These are phyloP conservation scores for Umbelopsis isabellina DNA, from an alignment of 192 early-diverging fungal genomes.

Conservation along the genomic window DNA sequence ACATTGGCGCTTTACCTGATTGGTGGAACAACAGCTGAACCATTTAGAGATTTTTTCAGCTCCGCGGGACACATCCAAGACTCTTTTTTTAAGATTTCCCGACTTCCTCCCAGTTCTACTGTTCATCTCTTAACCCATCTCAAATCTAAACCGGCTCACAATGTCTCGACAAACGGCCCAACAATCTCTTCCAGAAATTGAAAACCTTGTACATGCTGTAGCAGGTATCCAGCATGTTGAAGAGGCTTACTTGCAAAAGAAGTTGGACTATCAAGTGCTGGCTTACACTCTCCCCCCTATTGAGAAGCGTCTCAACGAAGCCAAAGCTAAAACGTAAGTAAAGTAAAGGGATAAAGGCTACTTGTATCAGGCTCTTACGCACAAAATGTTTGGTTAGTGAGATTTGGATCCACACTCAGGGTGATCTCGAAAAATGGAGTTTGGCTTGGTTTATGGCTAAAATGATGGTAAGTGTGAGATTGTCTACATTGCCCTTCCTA, in stretches of 20 bases:
- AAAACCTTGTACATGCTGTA: slow-evolving; percentile 32
- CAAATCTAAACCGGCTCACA: not conserved
- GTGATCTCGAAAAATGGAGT: slow-evolving; percentile 7
- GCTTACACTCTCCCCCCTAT: slow-evolving; percentile 26
- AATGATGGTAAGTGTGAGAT: slow-evolving; percentile 29
- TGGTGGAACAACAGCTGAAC: not conserved
- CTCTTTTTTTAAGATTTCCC: not conserved
- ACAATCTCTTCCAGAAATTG: slow-evolving; percentile 20
- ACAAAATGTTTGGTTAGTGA: not conserved
- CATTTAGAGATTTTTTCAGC: slow-evolving; percentile 12
- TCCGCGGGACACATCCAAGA: not conserved
- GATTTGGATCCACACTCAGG: not conserved
- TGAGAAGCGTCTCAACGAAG: slow-evolving; percentile 23
- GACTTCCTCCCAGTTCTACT: not conserved
- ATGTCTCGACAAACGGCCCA: slow-evolving; percentile 3
- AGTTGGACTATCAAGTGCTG: slow-evolving; percentile 13
- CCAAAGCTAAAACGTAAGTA: slow-evolving; percentile 35
- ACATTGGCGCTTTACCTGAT: not conserved
- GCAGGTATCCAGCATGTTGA: slow-evolving; percentile 35
- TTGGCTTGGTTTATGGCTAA: slow-evolving; percentile 27
- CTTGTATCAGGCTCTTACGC: not conserved
- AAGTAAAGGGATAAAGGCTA: not conserved
- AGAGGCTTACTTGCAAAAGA: slow-evolving; percentile 24
- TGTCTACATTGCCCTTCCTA: not conserved
- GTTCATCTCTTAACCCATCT: slow-evolving; percentile 10